These are phyloP conservation scores for Alternaria metachromatica DNA, from an alignment of 2,329 filamentous ascomycete genomes.

Conservation along the genomic window DNA sequence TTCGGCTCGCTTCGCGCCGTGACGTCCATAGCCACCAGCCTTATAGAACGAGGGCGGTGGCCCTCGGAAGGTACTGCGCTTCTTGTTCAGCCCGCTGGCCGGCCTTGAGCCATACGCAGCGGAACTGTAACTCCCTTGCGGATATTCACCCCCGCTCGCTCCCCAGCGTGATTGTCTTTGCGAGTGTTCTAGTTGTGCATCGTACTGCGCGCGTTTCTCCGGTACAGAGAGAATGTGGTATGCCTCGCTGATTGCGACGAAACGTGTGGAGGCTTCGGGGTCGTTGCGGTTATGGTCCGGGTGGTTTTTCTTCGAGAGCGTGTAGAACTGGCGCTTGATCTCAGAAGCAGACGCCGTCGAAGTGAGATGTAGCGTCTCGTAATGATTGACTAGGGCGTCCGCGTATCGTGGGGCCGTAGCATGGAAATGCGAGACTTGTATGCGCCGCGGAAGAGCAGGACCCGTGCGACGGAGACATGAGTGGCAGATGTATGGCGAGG, in stretches of 20 bases:
- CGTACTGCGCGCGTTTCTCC: conserved; percentile 79
- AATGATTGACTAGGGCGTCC: conserved; percentile 67
- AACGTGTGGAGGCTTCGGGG: conserved; percentile 73
- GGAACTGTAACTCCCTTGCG: conserved; percentile 61
- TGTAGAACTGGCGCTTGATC: conserved; percentile 93
- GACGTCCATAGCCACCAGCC: conserved; percentile 76
- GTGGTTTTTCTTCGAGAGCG: conserved; percentile 88
- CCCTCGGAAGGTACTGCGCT: conserved; percentile 78
- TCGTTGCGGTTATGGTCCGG: conserved; percentile 87
- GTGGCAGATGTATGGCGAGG: conserved; percentile 22
- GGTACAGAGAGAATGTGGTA: conserved; percentile 78
- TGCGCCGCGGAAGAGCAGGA: conserved; percentile 15
- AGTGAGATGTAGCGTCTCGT: conserved; percentile 79
- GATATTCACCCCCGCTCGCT: conserved; percentile 52
- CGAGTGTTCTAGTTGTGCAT: conserved; percentile 67
- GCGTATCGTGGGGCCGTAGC: conserved; percentile 49
- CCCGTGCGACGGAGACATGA: conserved; percentile 22
- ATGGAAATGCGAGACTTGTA: conserved; percentile 51
- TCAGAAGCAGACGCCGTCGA: conserved; percentile 73
- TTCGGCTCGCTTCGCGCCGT: conserved; percentile 64
- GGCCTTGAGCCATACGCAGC: conserved; percentile 73
- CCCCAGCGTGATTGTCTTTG: conserved; percentile 35
- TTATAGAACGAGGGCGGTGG: conserved; percentile 91
- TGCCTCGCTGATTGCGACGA: conserved; percentile 83
- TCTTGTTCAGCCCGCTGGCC: conserved; percentile 78